phyloP scores from a whole-genome alignment of 1,284 basidiomycete species.

The Vanrija sp. region DNA sequence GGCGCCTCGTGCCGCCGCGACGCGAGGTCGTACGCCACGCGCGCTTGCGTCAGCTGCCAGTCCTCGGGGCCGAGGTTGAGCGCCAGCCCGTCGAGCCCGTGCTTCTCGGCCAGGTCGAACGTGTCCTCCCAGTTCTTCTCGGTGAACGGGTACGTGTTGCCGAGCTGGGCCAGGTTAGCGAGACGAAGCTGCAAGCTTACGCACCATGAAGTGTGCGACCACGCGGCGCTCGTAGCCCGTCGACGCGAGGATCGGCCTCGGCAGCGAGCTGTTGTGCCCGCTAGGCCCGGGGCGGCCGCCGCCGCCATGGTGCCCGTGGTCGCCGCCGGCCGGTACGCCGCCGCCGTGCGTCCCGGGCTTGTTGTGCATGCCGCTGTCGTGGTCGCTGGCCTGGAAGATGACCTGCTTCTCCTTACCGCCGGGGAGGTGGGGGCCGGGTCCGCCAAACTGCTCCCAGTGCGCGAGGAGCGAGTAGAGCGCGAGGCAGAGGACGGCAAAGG shows the following conservation, averaged over 20 bases:
- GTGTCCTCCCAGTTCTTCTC: slow-evolving; percentile 40
- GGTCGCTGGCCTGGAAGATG: background rate
- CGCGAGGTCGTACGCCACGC: slow-evolving; percentile 30
- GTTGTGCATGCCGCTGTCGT: background rate
- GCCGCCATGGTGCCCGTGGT: too few species aligned
- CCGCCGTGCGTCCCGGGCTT: too few species aligned
- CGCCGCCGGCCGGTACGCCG: too few species aligned
- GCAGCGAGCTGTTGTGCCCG: too few species aligned
- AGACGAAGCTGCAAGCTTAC: slow-evolving; percentile 6
- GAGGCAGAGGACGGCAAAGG: slow-evolving; percentile 11
- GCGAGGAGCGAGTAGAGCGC: slow-evolving; percentile 15
- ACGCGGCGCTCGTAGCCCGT: slow-evolving; percentile 20
- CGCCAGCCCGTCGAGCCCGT: slow-evolving; percentile 45
- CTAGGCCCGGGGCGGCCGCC: too few species aligned
- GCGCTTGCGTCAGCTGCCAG: slow-evolving; percentile 47
- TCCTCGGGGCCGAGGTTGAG: slow-evolving; percentile 48
- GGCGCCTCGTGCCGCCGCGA: background rate
- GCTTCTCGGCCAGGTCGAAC: slow-evolving; percentile 37
- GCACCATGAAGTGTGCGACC: slow-evolving; percentile 49
- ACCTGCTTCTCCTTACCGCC: background rate
- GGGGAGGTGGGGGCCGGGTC: background rate
- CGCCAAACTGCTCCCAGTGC: slow-evolving; percentile 17
- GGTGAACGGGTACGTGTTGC: slow-evolving; percentile 47
- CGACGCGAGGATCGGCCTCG: background rate
- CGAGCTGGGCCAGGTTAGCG: slow-evolving; percentile 32